Evolutionary conservation across 2,329 filamentous ascomycete species (phyloP), one percentile per base, ranked within the genome.

Genomic region (Plectosphaerella cucumerina): DNA sequence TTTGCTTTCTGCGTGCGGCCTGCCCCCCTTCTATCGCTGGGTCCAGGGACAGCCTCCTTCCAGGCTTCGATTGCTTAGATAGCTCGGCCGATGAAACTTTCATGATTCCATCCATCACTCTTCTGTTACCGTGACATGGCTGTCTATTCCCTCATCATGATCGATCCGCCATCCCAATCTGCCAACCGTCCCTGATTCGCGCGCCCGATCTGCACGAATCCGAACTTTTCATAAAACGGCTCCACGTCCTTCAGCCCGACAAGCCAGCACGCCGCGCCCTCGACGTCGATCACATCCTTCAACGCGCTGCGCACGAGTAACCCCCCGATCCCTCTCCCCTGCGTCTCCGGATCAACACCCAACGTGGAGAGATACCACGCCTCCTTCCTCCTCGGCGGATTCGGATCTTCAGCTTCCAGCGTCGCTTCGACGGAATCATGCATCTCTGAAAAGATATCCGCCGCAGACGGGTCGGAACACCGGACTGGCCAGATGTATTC

Each of bases 121-220:
- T 42, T 42, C 37, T 31, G n/a, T 17, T n/a, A 20, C n/a, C n/a
- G 12, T 15, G 11, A 14, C n/a, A n/a, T 39, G 33, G 22, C 50
- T 31, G 56, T n/a, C 49, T 58, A 70, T 50, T 67, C 65, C 46
- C 64, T 61, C 39, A 69, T 67, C 69, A 71, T 71, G 53, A 71
- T 53, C 8, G 59, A 46, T 1, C 69, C 68, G 10, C 68, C 68
- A 23, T 67, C 60, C 68, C 68, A 71, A 22, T 59, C 57, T 10
- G 58, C 54, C 56, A 71, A 45, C 51, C 67, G 63, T 1, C 66
- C 68, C 20, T 69, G 61, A 46, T 70, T 70, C 12, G 61, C 62
- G 49, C 66, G 63, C 10, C 58, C 67, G 20, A 69, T 65, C 52
- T 66, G 60, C 10, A 56, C 53, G 49, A 70, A 71, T 0, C 68